These are phyloP conservation scores for Plasmopara viticola DNA, from an alignment of 352 stramenopile genomes.

Conservation along the genomic window DNA sequence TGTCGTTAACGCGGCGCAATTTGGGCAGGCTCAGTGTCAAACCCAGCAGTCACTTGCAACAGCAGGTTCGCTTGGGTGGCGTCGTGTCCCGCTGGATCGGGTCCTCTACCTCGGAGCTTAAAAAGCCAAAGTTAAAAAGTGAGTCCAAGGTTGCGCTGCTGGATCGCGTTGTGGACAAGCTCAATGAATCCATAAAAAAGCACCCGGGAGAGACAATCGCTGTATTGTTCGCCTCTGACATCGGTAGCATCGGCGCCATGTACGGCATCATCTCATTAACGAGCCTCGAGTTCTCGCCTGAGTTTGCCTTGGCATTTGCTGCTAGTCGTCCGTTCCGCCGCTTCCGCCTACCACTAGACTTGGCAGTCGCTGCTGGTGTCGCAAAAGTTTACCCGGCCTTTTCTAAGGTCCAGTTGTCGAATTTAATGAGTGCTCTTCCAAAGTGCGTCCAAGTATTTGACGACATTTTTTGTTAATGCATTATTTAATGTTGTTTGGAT, in stretches of 20 bases:
- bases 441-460: slow-evolving; percentile 23
- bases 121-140: background rate
- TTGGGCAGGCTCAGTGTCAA: too few species aligned
- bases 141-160: slow-evolving; percentile 27
- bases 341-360: slow-evolving; percentile 68
- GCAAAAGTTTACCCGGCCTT: slow-evolving; percentile 68
- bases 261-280: slow-evolving; percentile 64
- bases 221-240: slow-evolving; percentile 76
- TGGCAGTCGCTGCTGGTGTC: slow-evolving; percentile 59
- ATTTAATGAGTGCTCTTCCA: slow-evolving; percentile 51
- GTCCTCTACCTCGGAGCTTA: slow-evolving; percentile 7
- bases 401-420: slow-evolving; percentile 60
- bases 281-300: slow-evolving; percentile 68
- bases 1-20: too few species aligned
- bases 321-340: slow-evolving; percentile 78
- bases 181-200: slow-evolving; percentile 74
- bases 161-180: slow-evolving; percentile 59
- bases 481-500: background rate
- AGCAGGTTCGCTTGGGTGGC: background rate
- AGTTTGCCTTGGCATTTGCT: slow-evolving; percentile 82
- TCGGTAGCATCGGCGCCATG: slow-evolving; percentile 71
- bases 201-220: slow-evolving; percentile 68
- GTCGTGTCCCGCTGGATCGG: slow-evolving; percentile 2
- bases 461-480: too few species aligned
- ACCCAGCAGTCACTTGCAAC: too few species aligned